Evolutionary conservation across 305 asterid species (phyloP).

Genomic region (Solanum aculeatissimum): DNA sequence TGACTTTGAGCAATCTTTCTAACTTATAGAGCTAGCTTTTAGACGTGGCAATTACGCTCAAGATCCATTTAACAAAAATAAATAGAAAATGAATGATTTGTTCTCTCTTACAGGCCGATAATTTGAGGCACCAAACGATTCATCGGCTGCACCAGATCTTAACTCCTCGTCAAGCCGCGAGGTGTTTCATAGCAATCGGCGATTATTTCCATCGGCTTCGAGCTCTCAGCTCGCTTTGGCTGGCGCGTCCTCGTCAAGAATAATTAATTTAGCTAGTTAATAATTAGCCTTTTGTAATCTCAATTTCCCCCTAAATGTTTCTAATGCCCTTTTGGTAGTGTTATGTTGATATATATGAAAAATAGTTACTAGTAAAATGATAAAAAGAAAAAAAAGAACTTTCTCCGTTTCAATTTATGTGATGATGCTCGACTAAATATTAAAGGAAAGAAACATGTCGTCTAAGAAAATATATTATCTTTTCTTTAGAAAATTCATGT

Average conservation of each 20-base stretch:
- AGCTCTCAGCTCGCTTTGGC: constrained; percentile 78
- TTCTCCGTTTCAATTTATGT: neutral
- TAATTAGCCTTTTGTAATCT: neutral
- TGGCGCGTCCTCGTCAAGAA: constrained; percentile 44
- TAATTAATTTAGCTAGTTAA: neutral
- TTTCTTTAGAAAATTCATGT: too few species aligned
- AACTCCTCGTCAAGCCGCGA: constrained; percentile 52
- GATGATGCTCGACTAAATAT: neutral
- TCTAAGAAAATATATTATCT: neutral
- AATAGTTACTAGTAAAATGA: neutral
- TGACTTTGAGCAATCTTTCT: neutral
- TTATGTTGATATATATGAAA: neutral
- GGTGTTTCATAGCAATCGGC: constrained; percentile 50
- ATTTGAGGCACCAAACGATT: constrained; percentile 56
- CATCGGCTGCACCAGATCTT: constrained; percentile 49
- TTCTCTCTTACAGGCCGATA: constrained; percentile 38
- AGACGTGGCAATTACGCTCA: neutral
- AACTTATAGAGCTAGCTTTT: neutral
- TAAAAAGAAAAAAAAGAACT: neutral
- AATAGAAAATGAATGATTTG: too few species aligned
- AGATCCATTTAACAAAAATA: too few species aligned
- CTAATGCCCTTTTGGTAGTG: neutral
- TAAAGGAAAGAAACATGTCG: neutral
- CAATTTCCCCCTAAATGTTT: neutral
- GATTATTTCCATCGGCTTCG: constrained; percentile 81